phyloP scores from a whole-genome alignment of 768 basidiomycete species.

The Naganishia friedmannii region DNA sequence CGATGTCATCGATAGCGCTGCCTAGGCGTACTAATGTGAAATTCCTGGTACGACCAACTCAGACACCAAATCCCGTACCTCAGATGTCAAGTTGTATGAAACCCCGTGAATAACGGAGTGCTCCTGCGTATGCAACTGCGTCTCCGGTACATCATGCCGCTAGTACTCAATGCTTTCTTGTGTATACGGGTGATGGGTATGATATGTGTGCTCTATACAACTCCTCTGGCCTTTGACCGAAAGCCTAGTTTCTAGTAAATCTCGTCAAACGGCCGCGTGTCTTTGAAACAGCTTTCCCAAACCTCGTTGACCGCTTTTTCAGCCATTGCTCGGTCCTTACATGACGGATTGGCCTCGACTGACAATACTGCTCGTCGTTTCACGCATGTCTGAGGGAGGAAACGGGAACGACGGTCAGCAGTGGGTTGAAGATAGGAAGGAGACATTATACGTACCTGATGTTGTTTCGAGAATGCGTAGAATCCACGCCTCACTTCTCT shows the following conservation, averaged over 20 bases:
- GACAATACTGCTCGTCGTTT: constrained; percentile 80
- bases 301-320: constrained; percentile 92
- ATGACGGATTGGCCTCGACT: constrained; percentile 74
- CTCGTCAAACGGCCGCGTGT: constrained; percentile 97
- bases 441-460: constrained; percentile 64
- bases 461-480: constrained; percentile 81
- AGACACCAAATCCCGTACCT: no score
- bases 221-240: background rate
- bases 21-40: background rate
- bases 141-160: background rate
- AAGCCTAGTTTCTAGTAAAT: constrained; percentile 23
- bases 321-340: constrained; percentile 68
- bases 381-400: constrained; percentile 69
- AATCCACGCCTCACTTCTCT: constrained; percentile 77
- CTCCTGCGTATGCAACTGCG: background rate
- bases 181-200: background rate
- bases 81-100: background rate
- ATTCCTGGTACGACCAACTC: no score
- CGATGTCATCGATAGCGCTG: constrained; percentile 11
- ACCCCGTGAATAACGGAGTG: no score
- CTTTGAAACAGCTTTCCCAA: constrained; percentile 92
- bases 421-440: constrained; percentile 1
- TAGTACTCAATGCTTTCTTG: background rate
- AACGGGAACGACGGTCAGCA: constrained; percentile 28
- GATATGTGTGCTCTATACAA: constrained; percentile 18